Conservation (phyloP, 2,329 filamentous ascomycete species). For the Colletotrichum tofieldiae region DNA sequence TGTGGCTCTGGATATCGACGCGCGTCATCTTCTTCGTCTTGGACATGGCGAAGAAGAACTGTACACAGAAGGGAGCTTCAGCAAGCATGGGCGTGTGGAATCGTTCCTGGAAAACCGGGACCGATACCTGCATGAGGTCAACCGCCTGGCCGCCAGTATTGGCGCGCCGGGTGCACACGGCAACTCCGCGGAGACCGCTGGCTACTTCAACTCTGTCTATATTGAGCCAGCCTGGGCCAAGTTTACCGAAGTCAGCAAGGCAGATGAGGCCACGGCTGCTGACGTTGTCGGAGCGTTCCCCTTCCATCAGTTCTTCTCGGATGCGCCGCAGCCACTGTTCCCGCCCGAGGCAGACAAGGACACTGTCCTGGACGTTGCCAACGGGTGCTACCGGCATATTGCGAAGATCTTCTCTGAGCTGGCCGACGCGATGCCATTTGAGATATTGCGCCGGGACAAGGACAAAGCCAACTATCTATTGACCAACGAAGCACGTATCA, state of each 20-base stretch:
- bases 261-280: constrained; percentile 69
- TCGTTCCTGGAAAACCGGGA: constrained; percentile 93
- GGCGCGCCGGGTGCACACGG: constrained; percentile 94
- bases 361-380: constrained; percentile 80
- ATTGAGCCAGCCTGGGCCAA: constrained; percentile 90
- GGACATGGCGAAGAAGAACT: constrained; percentile 97
- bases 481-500: constrained; percentile 94
- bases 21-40: constrained; percentile 90
- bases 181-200: constrained; percentile 95
- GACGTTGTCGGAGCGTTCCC: constrained; percentile 84
- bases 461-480: constrained; percentile 98
- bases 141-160: constrained; percentile 87
- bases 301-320: constrained; percentile 89
- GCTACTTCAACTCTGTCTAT: constrained; percentile 96
- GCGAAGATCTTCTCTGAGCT: constrained; percentile 92
- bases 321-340: constrained; percentile 90
- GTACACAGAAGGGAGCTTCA: constrained; percentile 87
- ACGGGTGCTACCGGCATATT: constrained; percentile 91
- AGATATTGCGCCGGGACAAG: constrained; percentile 88
- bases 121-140: constrained; percentile 85
- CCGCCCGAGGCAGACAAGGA: constrained; percentile 76
- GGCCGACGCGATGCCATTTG: constrained; percentile 94
- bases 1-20: constrained; percentile 94
- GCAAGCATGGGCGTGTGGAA: constrained; percentile 94
- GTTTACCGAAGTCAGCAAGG: constrained; percentile 75